Conservation (phyloP, 2,329 filamentous ascomycete genomes). For the Neopestalotiopsis sp. region DNA sequence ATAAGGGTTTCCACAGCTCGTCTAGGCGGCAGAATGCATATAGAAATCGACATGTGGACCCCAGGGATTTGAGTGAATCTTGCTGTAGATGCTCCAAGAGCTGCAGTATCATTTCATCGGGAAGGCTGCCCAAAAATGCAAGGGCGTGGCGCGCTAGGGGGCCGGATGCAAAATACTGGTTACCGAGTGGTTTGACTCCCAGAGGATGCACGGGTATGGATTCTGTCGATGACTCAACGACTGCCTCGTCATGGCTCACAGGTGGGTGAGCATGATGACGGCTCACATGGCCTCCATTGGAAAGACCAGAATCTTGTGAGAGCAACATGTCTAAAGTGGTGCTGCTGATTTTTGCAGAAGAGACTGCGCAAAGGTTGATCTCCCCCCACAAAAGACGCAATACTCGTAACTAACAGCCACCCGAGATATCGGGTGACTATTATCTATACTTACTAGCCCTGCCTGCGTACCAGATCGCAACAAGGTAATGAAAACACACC, state of each 20-base stretch:
- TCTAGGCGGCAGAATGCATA: conserved; percentile 85
- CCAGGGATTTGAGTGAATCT: conserved; percentile 65
- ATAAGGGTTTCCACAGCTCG: conserved; percentile 87
- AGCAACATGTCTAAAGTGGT: conserved; percentile 18
- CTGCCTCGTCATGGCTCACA: not conserved
- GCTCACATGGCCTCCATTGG: conserved; percentile 12
- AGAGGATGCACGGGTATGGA: conserved; percentile 80
- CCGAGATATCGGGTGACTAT: not conserved
- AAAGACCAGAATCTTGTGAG: conserved; percentile 18
- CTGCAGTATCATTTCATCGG: conserved; percentile 80
- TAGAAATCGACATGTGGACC: conserved; percentile 81
- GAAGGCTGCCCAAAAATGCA: conserved; percentile 70
- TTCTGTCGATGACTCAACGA: conserved; percentile 25
- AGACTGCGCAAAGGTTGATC: not conserved
- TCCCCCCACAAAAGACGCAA: not conserved
- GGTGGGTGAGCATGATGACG: not conserved
- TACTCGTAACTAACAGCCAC: not conserved
- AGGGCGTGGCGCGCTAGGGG: conserved; percentile 70
- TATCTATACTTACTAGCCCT: not conserved
- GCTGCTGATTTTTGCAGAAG: not conserved
- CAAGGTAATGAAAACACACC: not conserved
- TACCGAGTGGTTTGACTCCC: conserved; percentile 85
- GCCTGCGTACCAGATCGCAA: not conserved
- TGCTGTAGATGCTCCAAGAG: conserved; percentile 78
- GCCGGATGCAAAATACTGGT: conserved; percentile 71